Base-by-base conservation (phyloP, 2,329 filamentous ascomycete species). In the Fusarium armeniacum region DNA sequence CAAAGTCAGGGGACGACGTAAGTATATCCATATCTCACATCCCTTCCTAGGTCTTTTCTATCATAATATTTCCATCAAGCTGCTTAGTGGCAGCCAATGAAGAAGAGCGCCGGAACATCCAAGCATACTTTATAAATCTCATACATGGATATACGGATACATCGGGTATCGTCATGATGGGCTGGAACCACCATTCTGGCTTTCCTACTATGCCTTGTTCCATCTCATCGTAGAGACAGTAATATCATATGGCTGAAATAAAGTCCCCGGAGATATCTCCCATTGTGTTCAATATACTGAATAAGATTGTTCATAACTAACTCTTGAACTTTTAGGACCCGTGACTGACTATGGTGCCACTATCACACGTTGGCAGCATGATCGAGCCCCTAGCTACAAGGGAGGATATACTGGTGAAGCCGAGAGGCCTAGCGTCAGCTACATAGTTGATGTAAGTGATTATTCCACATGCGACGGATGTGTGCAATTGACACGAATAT, bases 261-360 rank as follows among this genome's bases (percentile, higher is more conserved):
- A 22, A 43, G n/a, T 18, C 22, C n/a, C 28, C 20, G n/a, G 30
- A 43, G 26, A 18, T 43, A 38, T 13, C 20, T 22, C 35, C 35
- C 41, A 59, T 28, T 32, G 64, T 62, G 57, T 60, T 41, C 13
- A 54, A 61, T 26, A 47, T 62, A 24, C 50, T 40, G 35, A 53
- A 62, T 41, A 65, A 59, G 18, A 57, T 30, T 15, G 13, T 58
- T 58, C 32, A 65, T 67, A 41, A 65, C 75, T 78, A 53, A 72
- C 57, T 11, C 33, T 38, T 52, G 16, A 55, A 57, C 59, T 51
- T 32, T 54, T 67, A 97, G 93, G 94, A 69, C 92, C 94, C 45
- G 93, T 97, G 16, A 98, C 94, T 45, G 94, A 98, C 80, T 97
- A 97, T 86, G 92, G 93, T 75, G 91, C 94, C 26, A 96, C 93